Evolutionary conservation across 2,329 filamentous ascomycete species (phyloP).

Genomic region (Curvularia eragrostidis): DNA sequence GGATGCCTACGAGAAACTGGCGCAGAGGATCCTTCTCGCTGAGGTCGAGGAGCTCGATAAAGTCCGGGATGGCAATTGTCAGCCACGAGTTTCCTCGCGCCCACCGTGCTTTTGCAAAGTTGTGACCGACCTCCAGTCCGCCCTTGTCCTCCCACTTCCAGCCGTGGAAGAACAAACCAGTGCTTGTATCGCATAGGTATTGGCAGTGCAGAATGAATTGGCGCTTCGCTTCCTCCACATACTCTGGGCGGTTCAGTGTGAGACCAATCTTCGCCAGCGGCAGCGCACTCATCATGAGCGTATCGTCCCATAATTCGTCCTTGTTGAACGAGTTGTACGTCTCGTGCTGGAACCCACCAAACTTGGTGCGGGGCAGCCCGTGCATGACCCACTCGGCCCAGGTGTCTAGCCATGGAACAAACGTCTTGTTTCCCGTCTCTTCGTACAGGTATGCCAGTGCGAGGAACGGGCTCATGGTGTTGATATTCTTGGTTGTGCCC

Average conservation of each 20-base stretch:
- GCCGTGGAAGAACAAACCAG: conserved; percentile 80
- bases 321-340: conserved; percentile 75
- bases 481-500: conserved; percentile 84
- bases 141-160: conserved; percentile 74
- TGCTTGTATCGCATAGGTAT: conserved; percentile 75
- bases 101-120: conserved; percentile 64
- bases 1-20: conserved; percentile 65
- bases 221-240: conserved; percentile 77
- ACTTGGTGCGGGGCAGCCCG: conserved; percentile 73
- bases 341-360: conserved; percentile 76
- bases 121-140: conserved; percentile 60
- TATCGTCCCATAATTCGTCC: conserved; percentile 84
- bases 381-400: conserved; percentile 87
- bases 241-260: conserved; percentile 71
- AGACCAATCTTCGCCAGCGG: conserved; percentile 81
- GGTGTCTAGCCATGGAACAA: conserved; percentile 77
- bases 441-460: conserved; percentile 81
- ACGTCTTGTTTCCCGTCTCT: conserved; percentile 70
- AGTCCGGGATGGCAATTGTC: conserved; percentile 83
- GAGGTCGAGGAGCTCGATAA: conserved; percentile 74
- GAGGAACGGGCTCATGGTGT: conserved; percentile 81
- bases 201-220: conserved; percentile 81
- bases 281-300: conserved; percentile 86
- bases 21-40: conserved; percentile 66
- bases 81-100: conserved; percentile 74